Evolutionary conservation across 495 filamentous ascomycete genomes (phyloP).

Genomic region (Hyaloscypha hepaticicola): DNA sequence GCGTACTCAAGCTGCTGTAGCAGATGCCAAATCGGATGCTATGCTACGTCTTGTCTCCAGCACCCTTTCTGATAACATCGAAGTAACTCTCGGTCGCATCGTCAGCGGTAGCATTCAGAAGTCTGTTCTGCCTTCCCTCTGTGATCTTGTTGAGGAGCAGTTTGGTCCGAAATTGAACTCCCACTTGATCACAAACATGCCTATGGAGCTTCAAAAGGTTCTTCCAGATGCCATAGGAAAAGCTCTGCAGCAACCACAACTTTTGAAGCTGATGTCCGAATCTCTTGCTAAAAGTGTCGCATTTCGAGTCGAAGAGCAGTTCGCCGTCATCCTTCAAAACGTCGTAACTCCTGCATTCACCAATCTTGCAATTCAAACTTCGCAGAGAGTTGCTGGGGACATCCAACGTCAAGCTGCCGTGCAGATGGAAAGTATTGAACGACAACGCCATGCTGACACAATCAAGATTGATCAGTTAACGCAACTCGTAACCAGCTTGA

Average conservation of each 20-base stretch:
- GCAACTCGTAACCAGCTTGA: constrained; percentile 64
- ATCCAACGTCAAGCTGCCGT: constrained; percentile 64
- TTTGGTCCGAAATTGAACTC: constrained; percentile 35
- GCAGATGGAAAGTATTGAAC: constrained; percentile 63
- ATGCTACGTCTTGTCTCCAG: constrained; percentile 83
- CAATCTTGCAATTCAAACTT: constrained; percentile 52
- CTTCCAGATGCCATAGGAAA: constrained; percentile 47
- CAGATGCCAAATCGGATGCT: constrained; percentile 66
- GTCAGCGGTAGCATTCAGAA: constrained; percentile 50
- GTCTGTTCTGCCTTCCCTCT: constrained; percentile 44
- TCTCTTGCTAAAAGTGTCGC: constrained; percentile 58
- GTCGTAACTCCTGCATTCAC: constrained; percentile 65
- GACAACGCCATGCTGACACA: constrained; percentile 66
- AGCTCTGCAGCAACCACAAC: constrained; percentile 66
- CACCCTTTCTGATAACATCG: constrained; percentile 87
- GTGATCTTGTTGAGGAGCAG: constrained; percentile 44
- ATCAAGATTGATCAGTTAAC: constrained; percentile 84
- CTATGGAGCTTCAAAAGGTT: constrained; percentile 51
- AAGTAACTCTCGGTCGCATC: constrained; percentile 69
- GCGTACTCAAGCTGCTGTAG: constrained; percentile 37
- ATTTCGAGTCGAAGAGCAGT: constrained; percentile 63
- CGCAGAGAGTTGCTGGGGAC: constrained; percentile 59
- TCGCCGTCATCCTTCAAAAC: constrained; percentile 59
- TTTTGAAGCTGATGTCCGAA: constrained; percentile 70
- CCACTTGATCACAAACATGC: constrained; percentile 41